Evolutionary conservation across 2,329 filamentous ascomycete genomes (phyloP), one percentile per base, ranked within the genome.

Genomic region (Aspergillus sp.): DNA sequence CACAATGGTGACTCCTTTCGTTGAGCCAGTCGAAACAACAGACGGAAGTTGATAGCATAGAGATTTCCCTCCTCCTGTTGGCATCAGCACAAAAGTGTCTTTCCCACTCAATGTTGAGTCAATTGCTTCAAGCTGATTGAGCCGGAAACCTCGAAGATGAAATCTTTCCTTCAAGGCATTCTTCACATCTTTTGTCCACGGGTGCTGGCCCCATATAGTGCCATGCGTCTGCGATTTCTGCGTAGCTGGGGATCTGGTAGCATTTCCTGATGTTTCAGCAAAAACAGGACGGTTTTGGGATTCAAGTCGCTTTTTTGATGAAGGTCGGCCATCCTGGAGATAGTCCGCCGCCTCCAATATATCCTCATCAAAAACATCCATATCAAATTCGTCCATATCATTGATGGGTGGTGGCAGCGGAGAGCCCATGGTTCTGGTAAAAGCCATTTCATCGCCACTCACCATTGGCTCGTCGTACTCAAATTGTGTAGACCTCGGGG

Each of bases 1-100:
- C 3, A 99, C 95, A 54, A 99, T 83, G 0, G 93, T 98, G 23
- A 99, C 87, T 3, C 95, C 96, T 41, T 62, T 66, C 0, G 93
- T 98, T 66, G 84, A 89, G 44, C 95, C 95, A 46, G 86, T 89
- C 48, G 82, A 85, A 33, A 99, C 82, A 19, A 98, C 84, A 2
- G 95, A 91, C 14, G 95, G 96, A 12, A 99, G 79, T 73, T 99
- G 96, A 72, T 99, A 99, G 73, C 95, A 98, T 2, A 99, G 81
- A 1, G 93, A 98, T 72, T 99, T 99, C 43, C 95, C 95, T 59
- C 95, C 95, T 53, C 95, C 95, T 0, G 95, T 99, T 2, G 96
- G 95, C 95, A 99, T 99, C 40, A 99, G 81, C 15, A 99, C 90
- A 71, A 99, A 99, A 0, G 90, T 89, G 74, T 99, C 93, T 62